phyloP scores from a whole-genome alignment of 768 basidiomycete genomes.

The Multifurca ochricompacta region DNA sequence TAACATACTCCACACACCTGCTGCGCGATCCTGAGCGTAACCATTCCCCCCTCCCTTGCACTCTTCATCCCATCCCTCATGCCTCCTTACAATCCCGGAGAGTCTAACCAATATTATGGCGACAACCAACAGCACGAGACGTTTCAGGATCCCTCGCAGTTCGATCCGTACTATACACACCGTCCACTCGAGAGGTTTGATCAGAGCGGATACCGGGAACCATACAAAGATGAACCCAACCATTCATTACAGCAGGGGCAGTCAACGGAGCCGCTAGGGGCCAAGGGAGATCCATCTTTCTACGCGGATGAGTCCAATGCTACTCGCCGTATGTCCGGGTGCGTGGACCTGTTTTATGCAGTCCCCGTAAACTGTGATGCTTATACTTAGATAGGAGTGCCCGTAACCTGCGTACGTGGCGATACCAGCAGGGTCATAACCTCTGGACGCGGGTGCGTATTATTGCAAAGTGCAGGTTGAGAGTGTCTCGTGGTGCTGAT shows the following conservation, averaged over 20 bases:
- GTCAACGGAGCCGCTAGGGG: background rate
- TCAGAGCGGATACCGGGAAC: conserved; percentile 32
- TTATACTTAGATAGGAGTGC: background rate
- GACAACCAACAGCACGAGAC: conserved; percentile 2
- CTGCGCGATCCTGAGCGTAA: background rate
- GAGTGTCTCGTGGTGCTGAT: background rate
- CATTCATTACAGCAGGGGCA: background rate
- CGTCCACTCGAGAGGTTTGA: conserved; percentile 49
- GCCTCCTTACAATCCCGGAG: background rate
- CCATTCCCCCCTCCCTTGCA: background rate
- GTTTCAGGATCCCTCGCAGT: conserved; percentile 27
- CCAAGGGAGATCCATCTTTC: conserved; percentile 3
- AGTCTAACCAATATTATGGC: background rate
- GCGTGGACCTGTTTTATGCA: background rate
- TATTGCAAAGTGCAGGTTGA: background rate
- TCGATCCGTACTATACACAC: conserved; percentile 37
- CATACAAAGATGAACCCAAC: conserved; percentile 25
- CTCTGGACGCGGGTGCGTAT: conserved; percentile 20
- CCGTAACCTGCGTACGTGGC: conserved; percentile 11
- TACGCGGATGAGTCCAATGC: background rate
- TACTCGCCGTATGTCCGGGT: background rate
- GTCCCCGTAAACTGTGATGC: background rate
- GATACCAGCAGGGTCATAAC: conserved; percentile 17
- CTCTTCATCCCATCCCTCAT: background rate
- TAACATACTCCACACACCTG: background rate